Conservation (phyloP, 2,329 filamentous ascomycete genomes). For the Aspergillus thermomutatus region DNA sequence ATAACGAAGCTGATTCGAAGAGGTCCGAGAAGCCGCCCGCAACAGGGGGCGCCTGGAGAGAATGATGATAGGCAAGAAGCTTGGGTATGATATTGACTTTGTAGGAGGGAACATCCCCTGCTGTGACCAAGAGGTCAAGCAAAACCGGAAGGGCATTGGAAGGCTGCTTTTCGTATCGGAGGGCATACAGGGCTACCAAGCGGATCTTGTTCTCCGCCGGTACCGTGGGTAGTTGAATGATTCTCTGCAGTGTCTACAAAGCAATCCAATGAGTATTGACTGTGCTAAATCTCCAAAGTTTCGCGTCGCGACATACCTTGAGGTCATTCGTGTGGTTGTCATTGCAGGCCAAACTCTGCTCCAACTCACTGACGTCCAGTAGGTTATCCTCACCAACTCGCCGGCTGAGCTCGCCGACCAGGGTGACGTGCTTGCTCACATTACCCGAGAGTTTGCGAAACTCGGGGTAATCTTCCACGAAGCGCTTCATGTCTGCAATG, state of each 20-base stretch:
- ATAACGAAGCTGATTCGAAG: constrained; percentile 87
- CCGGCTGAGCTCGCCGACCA: constrained; percentile 89
- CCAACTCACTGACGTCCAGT: constrained; percentile 93
- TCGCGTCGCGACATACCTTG: constrained; percentile 57
- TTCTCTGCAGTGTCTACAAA: constrained; percentile 70
- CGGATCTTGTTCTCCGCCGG: constrained; percentile 80
- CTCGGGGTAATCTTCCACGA: constrained; percentile 97
- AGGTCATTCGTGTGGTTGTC: constrained; percentile 90
- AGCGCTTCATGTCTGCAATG: constrained; percentile 97
- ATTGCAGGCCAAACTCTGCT: constrained; percentile 94
- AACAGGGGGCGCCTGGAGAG: constrained; percentile 74
- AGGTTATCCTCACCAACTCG: constrained; percentile 81
- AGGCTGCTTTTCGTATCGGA: constrained; percentile 85
- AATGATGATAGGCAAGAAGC: constrained; percentile 79
- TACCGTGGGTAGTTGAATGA: constrained; percentile 78
- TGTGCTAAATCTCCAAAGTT: background rate
- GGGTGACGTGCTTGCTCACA: constrained; percentile 95
- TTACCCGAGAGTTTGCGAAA: constrained; percentile 96
- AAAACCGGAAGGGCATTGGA: constrained; percentile 81
- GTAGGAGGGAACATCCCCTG: constrained; percentile 73
- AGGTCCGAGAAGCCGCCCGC: constrained; percentile 81
- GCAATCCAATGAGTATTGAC: background rate
- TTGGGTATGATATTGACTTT: constrained; percentile 78
- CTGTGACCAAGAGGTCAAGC: constrained; percentile 78
- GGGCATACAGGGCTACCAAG: constrained; percentile 87